Conservation (phyloP, 805 yeast genomes). For the Starmerella tilneyi region DNA sequence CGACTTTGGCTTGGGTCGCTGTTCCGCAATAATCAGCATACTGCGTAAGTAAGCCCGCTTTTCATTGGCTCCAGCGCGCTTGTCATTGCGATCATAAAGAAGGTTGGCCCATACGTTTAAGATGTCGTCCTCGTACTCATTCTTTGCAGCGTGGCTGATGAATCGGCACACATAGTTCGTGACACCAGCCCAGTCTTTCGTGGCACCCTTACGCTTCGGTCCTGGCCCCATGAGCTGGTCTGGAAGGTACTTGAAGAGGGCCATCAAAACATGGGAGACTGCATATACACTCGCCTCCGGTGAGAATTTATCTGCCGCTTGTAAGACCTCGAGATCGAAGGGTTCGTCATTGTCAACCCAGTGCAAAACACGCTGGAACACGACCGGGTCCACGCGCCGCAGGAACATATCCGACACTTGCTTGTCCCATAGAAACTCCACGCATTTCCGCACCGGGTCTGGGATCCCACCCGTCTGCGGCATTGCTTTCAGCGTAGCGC, state of each 20-base stretch:
- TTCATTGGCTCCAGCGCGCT: conserved; percentile 17
- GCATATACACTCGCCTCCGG: conserved; percentile 37
- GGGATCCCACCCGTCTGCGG: conserved; percentile 27
- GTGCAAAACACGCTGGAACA: conserved; percentile 27
- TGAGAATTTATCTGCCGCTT: conserved; percentile 25
- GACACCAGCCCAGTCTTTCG: background rate
- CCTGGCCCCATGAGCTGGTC: conserved; percentile 19
- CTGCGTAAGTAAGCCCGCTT: conserved; percentile 19
- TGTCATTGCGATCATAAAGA: conserved; percentile 19
- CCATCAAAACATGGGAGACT: conserved; percentile 27
- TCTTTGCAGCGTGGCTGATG: conserved; percentile 6
- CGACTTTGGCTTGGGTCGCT: background rate
- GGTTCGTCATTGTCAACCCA: conserved; percentile 32
- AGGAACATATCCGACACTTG: conserved; percentile 24
- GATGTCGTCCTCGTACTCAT: conserved; percentile 1
- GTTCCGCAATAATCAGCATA: conserved; percentile 11
- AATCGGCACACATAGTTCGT: conserved; percentile 11
- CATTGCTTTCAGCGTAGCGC: conserved; percentile 26
- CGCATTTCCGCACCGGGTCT: conserved; percentile 30
- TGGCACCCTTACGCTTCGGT: conserved; percentile 6
- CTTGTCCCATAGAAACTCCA: conserved; percentile 31
- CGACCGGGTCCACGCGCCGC: conserved; percentile 22
- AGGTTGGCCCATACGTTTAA: conserved; percentile 19
- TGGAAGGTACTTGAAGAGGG: conserved; percentile 20
- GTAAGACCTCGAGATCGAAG: conserved; percentile 29